These are phyloP conservation scores for Verticillium dahliae DNA, from an alignment of 2,329 filamentous ascomycete genomes.

Conservation along the genomic window DNA sequence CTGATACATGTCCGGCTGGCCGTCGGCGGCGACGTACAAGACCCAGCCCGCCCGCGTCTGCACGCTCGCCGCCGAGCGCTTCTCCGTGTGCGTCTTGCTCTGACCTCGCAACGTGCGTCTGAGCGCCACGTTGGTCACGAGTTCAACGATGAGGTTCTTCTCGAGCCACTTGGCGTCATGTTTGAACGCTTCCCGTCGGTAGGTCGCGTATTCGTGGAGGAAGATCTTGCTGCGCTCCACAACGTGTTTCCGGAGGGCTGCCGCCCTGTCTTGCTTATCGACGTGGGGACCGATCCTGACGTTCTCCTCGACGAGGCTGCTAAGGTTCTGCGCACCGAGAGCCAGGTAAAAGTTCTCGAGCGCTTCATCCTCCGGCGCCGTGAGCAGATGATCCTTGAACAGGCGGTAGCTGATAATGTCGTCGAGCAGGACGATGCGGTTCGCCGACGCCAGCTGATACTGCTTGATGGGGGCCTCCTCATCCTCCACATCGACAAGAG, in stretches of 20 bases:
- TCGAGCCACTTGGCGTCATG: slow-evolving; percentile 90
- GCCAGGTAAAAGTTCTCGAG: slow-evolving; percentile 80
- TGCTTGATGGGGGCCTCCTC: slow-evolving; percentile 63
- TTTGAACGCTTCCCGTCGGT: slow-evolving; percentile 69
- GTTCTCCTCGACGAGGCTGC: slow-evolving; percentile 71
- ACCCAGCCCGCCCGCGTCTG: slow-evolving; percentile 49
- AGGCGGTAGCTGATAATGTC: slow-evolving; percentile 84
- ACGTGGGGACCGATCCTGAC: slow-evolving; percentile 62
- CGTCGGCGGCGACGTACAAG: slow-evolving; percentile 67
- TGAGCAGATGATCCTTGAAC: slow-evolving; percentile 79
- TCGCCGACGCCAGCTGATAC: slow-evolving; percentile 69
- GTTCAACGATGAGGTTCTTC: slow-evolving; percentile 70
- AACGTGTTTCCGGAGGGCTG: slow-evolving; percentile 70
- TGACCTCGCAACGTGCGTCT: slow-evolving; percentile 69
- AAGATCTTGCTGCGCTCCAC: slow-evolving; percentile 86
- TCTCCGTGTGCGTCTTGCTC: slow-evolving; percentile 64
- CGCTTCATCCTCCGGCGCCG: slow-evolving; percentile 81
- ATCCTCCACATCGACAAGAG: slow-evolving; percentile 47
- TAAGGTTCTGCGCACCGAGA: slow-evolving; percentile 72
- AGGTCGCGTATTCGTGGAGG: slow-evolving; percentile 67
- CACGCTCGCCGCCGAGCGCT: slow-evolving; percentile 64
- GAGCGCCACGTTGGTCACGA: slow-evolving; percentile 72
- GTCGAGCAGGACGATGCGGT: slow-evolving; percentile 71
- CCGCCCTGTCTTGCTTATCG: slow-evolving; percentile 61
- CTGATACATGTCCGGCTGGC: slow-evolving; percentile 78